Conservation (phyloP, 495 filamentous ascomycete genomes). For the Pyrenula aspistea region DNA sequence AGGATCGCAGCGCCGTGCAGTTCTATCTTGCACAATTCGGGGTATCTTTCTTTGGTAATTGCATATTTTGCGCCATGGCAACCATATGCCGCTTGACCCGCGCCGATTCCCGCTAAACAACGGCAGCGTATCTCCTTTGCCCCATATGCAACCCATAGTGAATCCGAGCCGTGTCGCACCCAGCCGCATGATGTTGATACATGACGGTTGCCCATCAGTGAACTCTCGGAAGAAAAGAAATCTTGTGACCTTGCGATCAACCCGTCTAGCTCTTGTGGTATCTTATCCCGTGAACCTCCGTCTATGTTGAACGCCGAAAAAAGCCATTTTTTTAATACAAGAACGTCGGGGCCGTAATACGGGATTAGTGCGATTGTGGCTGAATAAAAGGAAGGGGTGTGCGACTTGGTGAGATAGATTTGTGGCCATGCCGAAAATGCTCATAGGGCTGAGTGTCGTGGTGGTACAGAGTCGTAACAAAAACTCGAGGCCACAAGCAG, state of each 20-base stretch:
- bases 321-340: neutral
- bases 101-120: neutral
- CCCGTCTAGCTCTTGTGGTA: neutral
- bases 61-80: neutral
- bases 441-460: neutral
- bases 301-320: neutral
- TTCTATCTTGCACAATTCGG: neutral
- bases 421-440: neutral
- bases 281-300: neutral
- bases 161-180: neutral
- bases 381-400: neutral
- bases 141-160: neutral
- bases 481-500: neutral
- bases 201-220: neutral
- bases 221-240: neutral
- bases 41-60: neutral
- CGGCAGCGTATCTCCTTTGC: neutral
- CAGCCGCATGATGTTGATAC: neutral
- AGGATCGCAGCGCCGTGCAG: neutral
- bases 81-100: neutral
- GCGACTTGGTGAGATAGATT: neutral
- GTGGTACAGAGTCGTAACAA: neutral
- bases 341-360: neutral
- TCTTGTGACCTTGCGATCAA: neutral
- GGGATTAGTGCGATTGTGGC: neutral